Percentiles rank a stretch among this genome's conserved stretches.
phyloP scores from a whole-genome alignment of 352 stramenopile species.

The Phytophthora fragariae region DNA sequence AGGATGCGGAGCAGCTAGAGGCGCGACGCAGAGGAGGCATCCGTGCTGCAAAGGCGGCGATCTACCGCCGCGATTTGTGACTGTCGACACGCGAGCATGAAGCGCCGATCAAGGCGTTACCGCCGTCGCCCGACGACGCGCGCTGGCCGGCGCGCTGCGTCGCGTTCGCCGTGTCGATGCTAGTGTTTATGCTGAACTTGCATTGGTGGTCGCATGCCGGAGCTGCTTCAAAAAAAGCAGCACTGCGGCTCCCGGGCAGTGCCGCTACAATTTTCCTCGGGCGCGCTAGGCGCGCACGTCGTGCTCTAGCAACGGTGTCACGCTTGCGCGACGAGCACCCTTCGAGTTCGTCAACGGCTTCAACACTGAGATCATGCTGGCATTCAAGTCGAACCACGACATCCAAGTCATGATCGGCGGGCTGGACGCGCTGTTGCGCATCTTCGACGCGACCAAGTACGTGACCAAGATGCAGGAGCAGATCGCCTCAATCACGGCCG shows the following conservation, averaged over 20 bases:
- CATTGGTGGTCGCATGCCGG: no score
- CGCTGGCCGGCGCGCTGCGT: no score
- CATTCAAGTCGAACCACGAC: not conserved
- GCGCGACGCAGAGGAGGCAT: no score
- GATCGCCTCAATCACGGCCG: not conserved
- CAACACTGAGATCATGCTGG: not conserved
- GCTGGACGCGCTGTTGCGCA: not conserved
- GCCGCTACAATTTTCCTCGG: not conserved
- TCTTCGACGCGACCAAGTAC: slow-evolving; percentile 3
- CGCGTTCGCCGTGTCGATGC: no score
- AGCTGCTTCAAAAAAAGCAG: not conserved
- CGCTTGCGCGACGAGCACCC: not conserved
- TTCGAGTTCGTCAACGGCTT: slow-evolving; percentile 6
- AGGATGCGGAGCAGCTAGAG: no score
- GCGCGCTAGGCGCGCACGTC: not conserved
- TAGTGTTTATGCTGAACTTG: no score
- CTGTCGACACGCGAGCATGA: not conserved
- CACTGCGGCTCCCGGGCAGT: not conserved
- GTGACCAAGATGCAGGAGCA: not conserved
- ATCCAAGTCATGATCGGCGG: not conserved
- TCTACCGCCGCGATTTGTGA: not conserved
- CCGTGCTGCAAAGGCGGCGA: not conserved
- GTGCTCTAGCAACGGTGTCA: not conserved
- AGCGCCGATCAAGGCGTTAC: no score
- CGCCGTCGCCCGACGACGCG: no score